These are phyloP conservation scores for Asterionellopsis glacialis DNA, from an alignment of 108 stramenopile genomes.

Conservation along the genomic window DNA sequence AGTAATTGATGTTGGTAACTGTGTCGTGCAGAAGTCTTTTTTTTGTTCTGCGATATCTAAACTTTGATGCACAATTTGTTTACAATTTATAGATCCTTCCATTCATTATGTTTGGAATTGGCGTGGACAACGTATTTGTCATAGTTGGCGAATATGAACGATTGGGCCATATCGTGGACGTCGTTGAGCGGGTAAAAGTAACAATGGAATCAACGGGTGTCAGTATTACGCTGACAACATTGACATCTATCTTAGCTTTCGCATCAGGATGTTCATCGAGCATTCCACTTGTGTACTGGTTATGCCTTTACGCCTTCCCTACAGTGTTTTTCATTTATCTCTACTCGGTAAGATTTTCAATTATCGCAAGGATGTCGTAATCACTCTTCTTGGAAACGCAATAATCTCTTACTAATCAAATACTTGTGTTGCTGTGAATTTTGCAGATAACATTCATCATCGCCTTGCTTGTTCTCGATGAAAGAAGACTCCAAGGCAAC, in stretches of 20 bases:
- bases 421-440: slow-evolving; percentile 4
- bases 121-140: slow-evolving; percentile 27
- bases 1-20: too few relatives aligned
- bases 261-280: slow-evolving; percentile 11
- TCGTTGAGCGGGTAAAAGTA: slow-evolving; percentile 17
- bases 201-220: slow-evolving; percentile 20
- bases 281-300: slow-evolving; percentile 20
- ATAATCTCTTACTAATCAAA: too few relatives aligned
- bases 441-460: slow-evolving; percentile 27
- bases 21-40: too few relatives aligned
- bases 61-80: too few relatives aligned
- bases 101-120: slow-evolving; percentile 30
- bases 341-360: slow-evolving; percentile 24
- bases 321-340: slow-evolving; percentile 31
- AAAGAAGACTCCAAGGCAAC: slow-evolving; percentile 9
- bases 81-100: slow-evolving; percentile 4
- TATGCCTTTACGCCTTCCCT: slow-evolving; percentile 25
- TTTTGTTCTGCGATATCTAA: too few relatives aligned
- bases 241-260: slow-evolving; percentile 25
- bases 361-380: not conserved
- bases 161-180: not conserved
- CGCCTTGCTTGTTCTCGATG: slow-evolving; percentile 19
- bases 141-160: slow-evolving; percentile 12
- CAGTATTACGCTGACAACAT: slow-evolving; percentile 25
- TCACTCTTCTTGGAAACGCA: too few relatives aligned